Conservation (phyloP, 2,329 filamentous ascomycete species). For the Colletotrichum karsti region DNA sequence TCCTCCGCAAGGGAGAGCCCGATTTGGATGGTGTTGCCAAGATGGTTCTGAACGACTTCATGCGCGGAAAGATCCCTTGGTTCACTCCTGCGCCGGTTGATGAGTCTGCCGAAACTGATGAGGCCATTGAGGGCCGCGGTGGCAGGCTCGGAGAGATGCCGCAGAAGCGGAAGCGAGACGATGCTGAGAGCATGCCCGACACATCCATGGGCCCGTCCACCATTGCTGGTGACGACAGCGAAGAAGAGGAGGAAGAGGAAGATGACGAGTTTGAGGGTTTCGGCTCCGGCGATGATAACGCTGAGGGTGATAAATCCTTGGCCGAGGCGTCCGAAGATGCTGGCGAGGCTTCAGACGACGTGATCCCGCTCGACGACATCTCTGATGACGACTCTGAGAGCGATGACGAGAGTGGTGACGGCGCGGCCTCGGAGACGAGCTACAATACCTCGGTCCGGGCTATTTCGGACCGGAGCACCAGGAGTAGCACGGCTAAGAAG, state of each 20-base stretch:
- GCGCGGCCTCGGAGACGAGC: conserved; percentile 24
- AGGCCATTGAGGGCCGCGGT: conserved; percentile 73
- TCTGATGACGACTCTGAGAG: conserved; percentile 30
- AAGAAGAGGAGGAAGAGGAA: conserved; percentile 40
- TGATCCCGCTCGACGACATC: conserved; percentile 23
- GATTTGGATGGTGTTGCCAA: conserved; percentile 96
- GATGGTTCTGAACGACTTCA: conserved; percentile 96
- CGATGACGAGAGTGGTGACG: conserved; percentile 17
- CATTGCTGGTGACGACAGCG: conserved; percentile 30
- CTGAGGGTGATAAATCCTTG: conserved; percentile 35
- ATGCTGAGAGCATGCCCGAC: conserved; percentile 51
- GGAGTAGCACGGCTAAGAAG: conserved; percentile 21
- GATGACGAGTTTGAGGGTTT: conserved; percentile 59
- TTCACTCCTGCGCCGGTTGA: conserved; percentile 81
- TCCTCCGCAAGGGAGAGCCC: conserved; percentile 92
- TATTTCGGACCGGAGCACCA: conserved; percentile 20
- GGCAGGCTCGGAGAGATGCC: conserved; percentile 88
- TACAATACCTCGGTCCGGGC: conserved; percentile 28
- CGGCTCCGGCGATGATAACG: conserved; percentile 48
- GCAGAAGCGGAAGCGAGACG: conserved; percentile 76
- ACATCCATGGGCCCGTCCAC: conserved; percentile 40
- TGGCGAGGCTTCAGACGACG: conserved; percentile 22
- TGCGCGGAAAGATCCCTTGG: conserved; percentile 96
- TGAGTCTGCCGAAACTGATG: conserved; percentile 58
- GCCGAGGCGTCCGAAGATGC: conserved; percentile 20